Conservation (phyloP, 306 rosid species). For the Vigna reflexopilosa region DNA sequence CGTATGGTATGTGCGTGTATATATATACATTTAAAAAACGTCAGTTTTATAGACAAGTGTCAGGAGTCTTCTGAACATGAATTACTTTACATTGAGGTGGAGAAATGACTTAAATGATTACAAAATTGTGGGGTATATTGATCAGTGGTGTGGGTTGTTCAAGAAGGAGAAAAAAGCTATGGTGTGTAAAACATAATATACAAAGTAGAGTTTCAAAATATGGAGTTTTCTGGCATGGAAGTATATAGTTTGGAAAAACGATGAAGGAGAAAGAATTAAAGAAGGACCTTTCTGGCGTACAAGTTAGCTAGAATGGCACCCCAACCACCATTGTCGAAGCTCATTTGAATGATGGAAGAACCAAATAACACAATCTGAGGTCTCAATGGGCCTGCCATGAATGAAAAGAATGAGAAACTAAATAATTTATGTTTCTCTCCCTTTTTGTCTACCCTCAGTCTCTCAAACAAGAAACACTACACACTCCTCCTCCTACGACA, state of each 20-base stretch:
- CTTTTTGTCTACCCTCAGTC: neutral
- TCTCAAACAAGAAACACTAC: neutral
- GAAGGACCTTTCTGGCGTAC: conserved; percentile 70
- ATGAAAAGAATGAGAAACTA: neutral
- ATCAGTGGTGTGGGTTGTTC: neutral
- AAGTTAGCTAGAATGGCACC: conserved; percentile 73
- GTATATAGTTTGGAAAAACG: neutral
- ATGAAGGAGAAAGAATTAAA: neutral
- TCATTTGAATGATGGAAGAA: conserved; percentile 72
- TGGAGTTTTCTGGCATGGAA: neutral
- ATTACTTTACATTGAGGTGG: too few relatives aligned
- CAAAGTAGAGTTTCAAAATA: neutral
- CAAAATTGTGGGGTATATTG: neutral
- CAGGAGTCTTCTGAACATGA: too few relatives aligned
- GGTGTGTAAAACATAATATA: neutral
- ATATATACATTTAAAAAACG: too few relatives aligned
- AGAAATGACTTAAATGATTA: too few relatives aligned
- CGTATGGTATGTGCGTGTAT: too few relatives aligned
- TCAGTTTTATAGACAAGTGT: too few relatives aligned
- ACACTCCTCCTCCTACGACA: neutral
- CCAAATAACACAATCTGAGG: conserved; percentile 94
- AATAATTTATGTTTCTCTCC: neutral
- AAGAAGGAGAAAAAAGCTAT: neutral
- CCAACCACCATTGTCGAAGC: conserved; percentile 75
- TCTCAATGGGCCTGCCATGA: conserved; percentile 78